phyloP scores from a whole-genome alignment of 495 filamentous ascomycete genomes.

The Penicillium herquei region DNA sequence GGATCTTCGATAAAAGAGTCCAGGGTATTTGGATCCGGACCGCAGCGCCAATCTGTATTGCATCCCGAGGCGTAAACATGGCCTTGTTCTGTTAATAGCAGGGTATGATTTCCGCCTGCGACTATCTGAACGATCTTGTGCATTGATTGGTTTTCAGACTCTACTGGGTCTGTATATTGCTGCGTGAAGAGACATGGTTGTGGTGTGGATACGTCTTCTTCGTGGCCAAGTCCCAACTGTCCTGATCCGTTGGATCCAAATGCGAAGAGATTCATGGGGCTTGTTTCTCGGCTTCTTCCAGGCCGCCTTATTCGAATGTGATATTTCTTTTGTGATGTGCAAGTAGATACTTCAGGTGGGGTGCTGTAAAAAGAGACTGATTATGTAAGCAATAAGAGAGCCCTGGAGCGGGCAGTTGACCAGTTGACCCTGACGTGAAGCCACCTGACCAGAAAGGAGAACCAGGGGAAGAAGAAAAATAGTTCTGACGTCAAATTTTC shows the following conservation, averaged over 20 bases:
- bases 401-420: too few species aligned
- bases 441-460: too few species aligned
- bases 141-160: neutral
- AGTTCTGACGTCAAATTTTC: too few species aligned
- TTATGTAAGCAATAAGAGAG: too few species aligned
- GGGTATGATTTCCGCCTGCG: slow-evolving; percentile 86
- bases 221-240: slow-evolving; percentile 78
- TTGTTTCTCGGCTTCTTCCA: neutral
- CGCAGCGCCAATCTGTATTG: slow-evolving; percentile 50
- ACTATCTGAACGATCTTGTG: slow-evolving; percentile 45
- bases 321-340: too few species aligned
- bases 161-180: slow-evolving; percentile 1
- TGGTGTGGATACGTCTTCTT: slow-evolving; percentile 68
- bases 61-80: slow-evolving; percentile 63
- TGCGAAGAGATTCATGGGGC: slow-evolving; percentile 58
- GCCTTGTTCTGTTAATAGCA: slow-evolving; percentile 61
- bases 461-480: too few species aligned
- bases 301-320: neutral
- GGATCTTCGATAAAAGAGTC: neutral
- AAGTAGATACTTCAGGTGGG: too few species aligned
- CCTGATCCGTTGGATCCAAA: slow-evolving; percentile 90
- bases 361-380: too few species aligned
- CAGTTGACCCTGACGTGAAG: too few species aligned
- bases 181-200: slow-evolving; percentile 53
- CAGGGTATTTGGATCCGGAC: neutral